Conservation (phyloP, 371 early-diverging fungal genomes). For the Mortierella sp. region DNA sequence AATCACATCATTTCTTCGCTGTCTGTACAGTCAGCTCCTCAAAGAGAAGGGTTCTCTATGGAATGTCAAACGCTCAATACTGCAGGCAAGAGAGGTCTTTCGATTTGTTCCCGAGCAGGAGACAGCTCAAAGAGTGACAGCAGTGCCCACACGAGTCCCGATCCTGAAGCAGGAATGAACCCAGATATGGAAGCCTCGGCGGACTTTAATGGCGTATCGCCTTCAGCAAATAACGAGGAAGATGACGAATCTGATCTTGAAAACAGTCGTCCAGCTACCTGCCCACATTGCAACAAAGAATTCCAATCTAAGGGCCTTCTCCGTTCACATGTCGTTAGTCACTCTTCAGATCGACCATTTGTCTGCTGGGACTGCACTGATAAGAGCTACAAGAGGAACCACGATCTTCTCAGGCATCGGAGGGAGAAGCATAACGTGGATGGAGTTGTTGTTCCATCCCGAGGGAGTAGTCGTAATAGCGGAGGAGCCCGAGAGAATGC, state of each 20-base stretch:
- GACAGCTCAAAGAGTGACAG: neutral
- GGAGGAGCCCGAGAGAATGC: neutral
- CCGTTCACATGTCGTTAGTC: conserved; percentile 51
- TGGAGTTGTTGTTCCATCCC: conserved; percentile 17
- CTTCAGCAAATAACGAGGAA: conserved; percentile 3
- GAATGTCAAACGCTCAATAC: neutral
- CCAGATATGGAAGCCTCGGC: neutral
- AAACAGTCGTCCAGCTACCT: conserved; percentile 21
- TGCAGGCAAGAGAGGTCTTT: neutral
- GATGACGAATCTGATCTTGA: conserved; percentile 27
- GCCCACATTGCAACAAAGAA: conserved; percentile 44
- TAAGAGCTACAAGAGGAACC: conserved; percentile 55
- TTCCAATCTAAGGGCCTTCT: conserved; percentile 47
- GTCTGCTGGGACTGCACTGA: conserved; percentile 45
- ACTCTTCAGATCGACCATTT: conserved; percentile 44
- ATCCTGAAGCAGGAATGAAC: neutral
- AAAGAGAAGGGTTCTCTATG: neutral
- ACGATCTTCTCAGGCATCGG: conserved; percentile 49
- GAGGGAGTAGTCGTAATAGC: conserved; percentile 31
- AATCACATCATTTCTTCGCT: conserved; percentile 10
- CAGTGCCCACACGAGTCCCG: conserved; percentile 21
- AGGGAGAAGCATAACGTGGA: conserved; percentile 49
- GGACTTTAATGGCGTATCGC: neutral
- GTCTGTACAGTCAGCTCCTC: conserved; percentile 7
- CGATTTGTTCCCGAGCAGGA: neutral